Evolutionary conservation across 345 rosid genomes (phyloP), one percentile per base, ranked within the genome.

Genomic region (Jatropha curcas): DNA sequence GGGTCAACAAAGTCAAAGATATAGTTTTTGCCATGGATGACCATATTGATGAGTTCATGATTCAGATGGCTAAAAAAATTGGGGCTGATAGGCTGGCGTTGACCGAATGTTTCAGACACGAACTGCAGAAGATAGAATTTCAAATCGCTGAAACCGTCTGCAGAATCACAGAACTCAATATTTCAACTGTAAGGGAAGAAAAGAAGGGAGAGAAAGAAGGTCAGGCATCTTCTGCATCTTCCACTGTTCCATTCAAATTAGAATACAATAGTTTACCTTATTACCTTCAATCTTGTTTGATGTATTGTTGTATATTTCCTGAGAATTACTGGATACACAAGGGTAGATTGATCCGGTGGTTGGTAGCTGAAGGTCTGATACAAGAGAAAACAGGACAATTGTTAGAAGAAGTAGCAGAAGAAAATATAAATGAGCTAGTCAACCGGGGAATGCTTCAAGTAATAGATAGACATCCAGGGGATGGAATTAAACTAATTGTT

Each of bases 251-350:
- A 71, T 74, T 70, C 71, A 55, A 60, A 27, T 30, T 17, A 56
- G 69, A 72, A 27, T 76, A 70, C 20, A 60, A 2, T 7, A 52
- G 59, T 53, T 79, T 81, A 59, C 80, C 83, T 65, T 84, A 81
- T 57, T 81, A 81, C 51, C 81, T 84, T 50, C 76, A 74, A 30
- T 57, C 74, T 39, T 71, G 71, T 69, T 61, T 81, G 68, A 60
- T 65, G 63, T 79, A 79, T 61, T 84, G 84, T 43, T 77, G 78
- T 62, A 58, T 79, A 57, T 84, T 84, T 60, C 87, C 84, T 17
- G 72, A 76, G 71, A 35, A 72, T 68, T 62, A 56, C 78, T 66
- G 76, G 74, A 71, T 79, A 48, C 27, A 25, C 12, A 79, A 81
- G 64, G 82, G 83, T 27, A 79, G 53, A 71, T 72, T 81, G 50